phyloP scores from a whole-genome alignment of 2,329 filamentous ascomycete species.

The Sphaerulina vaccinii region DNA sequence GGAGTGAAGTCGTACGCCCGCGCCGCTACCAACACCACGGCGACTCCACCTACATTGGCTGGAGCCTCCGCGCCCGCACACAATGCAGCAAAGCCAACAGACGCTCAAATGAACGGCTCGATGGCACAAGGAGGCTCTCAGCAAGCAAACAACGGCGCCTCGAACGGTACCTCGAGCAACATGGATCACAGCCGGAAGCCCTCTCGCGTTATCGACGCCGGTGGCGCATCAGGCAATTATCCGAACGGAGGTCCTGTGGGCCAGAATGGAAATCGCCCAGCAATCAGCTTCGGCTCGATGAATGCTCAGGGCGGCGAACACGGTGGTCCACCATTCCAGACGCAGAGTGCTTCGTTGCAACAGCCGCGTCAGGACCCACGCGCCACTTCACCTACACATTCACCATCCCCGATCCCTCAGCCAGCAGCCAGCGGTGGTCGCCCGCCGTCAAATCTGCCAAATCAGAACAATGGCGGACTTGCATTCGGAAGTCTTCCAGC shows the following conservation, averaged over 20 bases:
- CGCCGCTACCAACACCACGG: slow-evolving; percentile 61
- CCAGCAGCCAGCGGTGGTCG: slow-evolving; percentile 75
- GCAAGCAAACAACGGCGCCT: slow-evolving; percentile 56
- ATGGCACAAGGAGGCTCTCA: slow-evolving; percentile 40
- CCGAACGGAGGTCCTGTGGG: slow-evolving; percentile 72
- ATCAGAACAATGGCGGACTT: slow-evolving; percentile 68
- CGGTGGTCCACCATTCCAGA: slow-evolving; percentile 67
- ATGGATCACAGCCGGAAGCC: slow-evolving; percentile 79
- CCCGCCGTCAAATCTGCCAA: slow-evolving; percentile 73
- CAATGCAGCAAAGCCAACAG: slow-evolving; percentile 58
- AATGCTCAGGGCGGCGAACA: slow-evolving; percentile 62
- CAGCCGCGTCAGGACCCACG: slow-evolving; percentile 62
- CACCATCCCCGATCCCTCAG: slow-evolving; percentile 90
- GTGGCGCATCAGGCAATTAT: slow-evolving; percentile 71
- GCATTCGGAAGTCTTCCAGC: slow-evolving; percentile 80
- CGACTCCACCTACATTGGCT: slow-evolving; percentile 54
- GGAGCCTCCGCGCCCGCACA: slow-evolving; percentile 46
- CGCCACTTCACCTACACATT: slow-evolving; percentile 79
- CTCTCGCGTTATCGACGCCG: slow-evolving; percentile 87
- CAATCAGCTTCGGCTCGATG: slow-evolving; percentile 79
- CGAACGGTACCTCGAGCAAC: slow-evolving; percentile 62
- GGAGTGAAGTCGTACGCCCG: slow-evolving; percentile 61
- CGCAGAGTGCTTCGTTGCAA: slow-evolving; percentile 59
- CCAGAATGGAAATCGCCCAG: slow-evolving; percentile 50
- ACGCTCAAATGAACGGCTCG: slow-evolving; percentile 80